Base-by-base conservation (phyloP, 805 yeast genomes). In the Ogataea henricii region DNA sequence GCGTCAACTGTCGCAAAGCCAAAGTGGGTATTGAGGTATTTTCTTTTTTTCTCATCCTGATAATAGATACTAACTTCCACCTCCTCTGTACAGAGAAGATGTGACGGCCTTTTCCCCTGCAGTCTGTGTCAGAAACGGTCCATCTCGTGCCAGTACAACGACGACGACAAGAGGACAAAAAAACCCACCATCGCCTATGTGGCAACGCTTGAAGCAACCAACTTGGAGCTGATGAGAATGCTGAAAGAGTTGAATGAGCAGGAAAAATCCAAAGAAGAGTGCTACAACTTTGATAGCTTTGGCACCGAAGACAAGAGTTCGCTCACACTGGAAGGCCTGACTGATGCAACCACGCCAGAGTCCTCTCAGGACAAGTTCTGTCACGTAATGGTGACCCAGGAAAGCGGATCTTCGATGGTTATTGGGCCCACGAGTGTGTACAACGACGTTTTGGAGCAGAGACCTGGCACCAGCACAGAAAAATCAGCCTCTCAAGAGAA, bases 351-450 rank as follows among this genome's bases (percentile, higher is more conserved):
- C 27, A 34, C 12, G 12, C 26, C 39, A 22, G 36, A 20, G n/a
- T 37, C 40, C 21, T n/a, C 17, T 4, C 18, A n/a, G 17, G 22
- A 38, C 22, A 38, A 43, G 25, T 45, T 49, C 18, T 27, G 36
- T 27, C 53, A 45, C 22, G 47, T 39, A 3, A 22, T 46, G 18
- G 41, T 49, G 17, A 38, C 47, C 16, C 49, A 49, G 21, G 49
- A 49, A 4, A 25, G 47, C 14, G 53, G 53, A 9, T 40, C 49
- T 2, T 41, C 51, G 1, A 20, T 43, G 17, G 51, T 51, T 25
- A 18, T 47, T 3, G 54, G 54, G 3, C 51, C 51, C 1, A 47
- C 49, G 7, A 51, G 54, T 29, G 49, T 51, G 2, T 51, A 51
- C 32, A 45, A 34, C 26, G 54, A 51, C 14, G 43, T 41, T 20